phyloP scores from a whole-genome alignment of 2,329 filamentous ascomycete genomes.

The Dothistroma pini region DNA sequence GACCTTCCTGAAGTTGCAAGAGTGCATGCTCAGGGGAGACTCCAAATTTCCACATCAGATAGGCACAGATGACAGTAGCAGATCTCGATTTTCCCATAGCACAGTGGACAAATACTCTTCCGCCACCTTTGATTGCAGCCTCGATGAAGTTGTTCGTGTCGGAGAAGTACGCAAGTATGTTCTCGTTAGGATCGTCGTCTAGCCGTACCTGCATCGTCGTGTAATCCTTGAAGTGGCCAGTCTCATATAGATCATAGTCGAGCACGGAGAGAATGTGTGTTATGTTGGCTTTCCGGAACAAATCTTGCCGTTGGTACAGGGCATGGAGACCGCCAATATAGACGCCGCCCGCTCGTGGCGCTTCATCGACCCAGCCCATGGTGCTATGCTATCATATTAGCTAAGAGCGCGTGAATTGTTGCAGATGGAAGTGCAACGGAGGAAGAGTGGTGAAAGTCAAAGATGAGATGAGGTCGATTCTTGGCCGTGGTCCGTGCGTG shows the following conservation, averaged over 20 bases:
- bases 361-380: slow-evolving; percentile 42
- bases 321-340: slow-evolving; percentile 43
- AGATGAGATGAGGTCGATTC: background rate
- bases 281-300: slow-evolving; percentile 68
- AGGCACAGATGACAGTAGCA: slow-evolving; percentile 76
- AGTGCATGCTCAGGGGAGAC: slow-evolving; percentile 62
- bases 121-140: slow-evolving; percentile 59
- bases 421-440: background rate
- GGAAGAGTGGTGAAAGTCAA: background rate
- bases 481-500: background rate
- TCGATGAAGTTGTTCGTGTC: slow-evolving; percentile 71
- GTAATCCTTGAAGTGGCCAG: slow-evolving; percentile 50
- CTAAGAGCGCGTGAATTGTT: background rate
- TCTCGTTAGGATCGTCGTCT: slow-evolving; percentile 83
- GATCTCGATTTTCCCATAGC: slow-evolving; percentile 95
- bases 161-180: slow-evolving; percentile 76
- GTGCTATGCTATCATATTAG: background rate
- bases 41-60: slow-evolving; percentile 61
- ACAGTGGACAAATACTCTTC: slow-evolving; percentile 67
- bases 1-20: slow-evolving; percentile 61
- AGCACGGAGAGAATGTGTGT: slow-evolving; percentile 84
- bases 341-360: slow-evolving; percentile 36
- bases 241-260: slow-evolving; percentile 57
- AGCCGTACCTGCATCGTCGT: slow-evolving; percentile 75
- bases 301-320: slow-evolving; percentile 47